phyloP scores from a whole-genome alignment of 2,329 filamentous ascomycete genomes.

The Cryoendolithus antarcticus region DNA sequence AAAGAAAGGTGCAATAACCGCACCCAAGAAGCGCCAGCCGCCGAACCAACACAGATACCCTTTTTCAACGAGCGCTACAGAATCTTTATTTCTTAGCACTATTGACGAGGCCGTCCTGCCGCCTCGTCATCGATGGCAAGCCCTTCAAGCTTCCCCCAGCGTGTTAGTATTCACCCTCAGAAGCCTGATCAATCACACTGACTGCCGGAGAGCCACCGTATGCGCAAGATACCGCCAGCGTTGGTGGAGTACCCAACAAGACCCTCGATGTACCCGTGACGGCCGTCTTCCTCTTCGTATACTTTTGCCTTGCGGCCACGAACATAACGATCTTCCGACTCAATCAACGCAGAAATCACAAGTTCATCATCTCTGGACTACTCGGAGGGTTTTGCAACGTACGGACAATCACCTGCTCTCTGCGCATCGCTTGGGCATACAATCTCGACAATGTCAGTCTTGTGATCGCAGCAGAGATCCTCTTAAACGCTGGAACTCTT shows the following conservation, averaged over 20 bases:
- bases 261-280: constrained; percentile 29
- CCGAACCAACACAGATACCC: neutral
- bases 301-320: constrained; percentile 24
- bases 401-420: constrained; percentile 27
- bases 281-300: constrained; percentile 31
- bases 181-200: neutral
- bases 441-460: constrained; percentile 18
- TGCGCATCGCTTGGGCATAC: constrained; percentile 22
- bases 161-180: neutral
- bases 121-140: neutral
- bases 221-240: constrained; percentile 13
- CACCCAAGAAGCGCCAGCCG: neutral
- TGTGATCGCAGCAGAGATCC: constrained; percentile 20
- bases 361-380: constrained; percentile 28
- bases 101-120: neutral
- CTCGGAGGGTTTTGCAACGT: constrained; percentile 34
- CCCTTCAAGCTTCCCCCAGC: constrained; percentile 7
- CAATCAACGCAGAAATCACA: constrained; percentile 27
- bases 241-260: constrained; percentile 27
- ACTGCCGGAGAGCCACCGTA: constrained; percentile 17
- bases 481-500: constrained; percentile 20
- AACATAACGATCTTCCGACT: constrained; percentile 31
- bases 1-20: neutral
- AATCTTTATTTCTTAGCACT: neutral
- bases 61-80: neutral